Base-by-base conservation (phyloP, 495 filamentous ascomycete genomes). In the Annulohypoxylon stygium region DNA sequence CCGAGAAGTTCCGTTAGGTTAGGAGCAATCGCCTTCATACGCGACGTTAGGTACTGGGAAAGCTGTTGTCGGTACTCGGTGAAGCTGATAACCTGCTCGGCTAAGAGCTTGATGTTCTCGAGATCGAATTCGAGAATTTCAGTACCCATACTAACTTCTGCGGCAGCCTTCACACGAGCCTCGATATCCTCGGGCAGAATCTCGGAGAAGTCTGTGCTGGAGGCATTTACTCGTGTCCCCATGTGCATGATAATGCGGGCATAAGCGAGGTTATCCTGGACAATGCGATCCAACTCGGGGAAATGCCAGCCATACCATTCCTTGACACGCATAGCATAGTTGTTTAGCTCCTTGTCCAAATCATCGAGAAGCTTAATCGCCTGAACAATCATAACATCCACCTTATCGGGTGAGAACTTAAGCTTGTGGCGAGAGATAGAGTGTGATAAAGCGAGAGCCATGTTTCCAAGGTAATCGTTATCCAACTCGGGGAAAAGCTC, bases 291-390 rank as follows among this genome's bases (percentile, higher is more conserved):
- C 88, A 99, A 88, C 83, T 99, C 96, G 23, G 96, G 96, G 86
- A 98, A 99, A 83, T 98, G 97, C 96, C 96, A 99, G 65, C 96
- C 96, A 76, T 99, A 99, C 96, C 96, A 99, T 82, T 99, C 96
- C 89, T 97, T 98, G 59, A 98, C 94, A 78, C 96, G 87, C 96
- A 99, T 99, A 74, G 96, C 97, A 77, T 97, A 98, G 71, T 91
- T 95, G 83, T 99, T 99, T 57, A 99, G 85, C 81, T 99, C 97
- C 86, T 99, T 99, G 86, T 99, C 96, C 45, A 98, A 84, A 73
- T 98, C 96, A 80, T 99, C 96, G 23, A 99, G 86, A 53, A 97
- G 90, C 26, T 90, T 90, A 75, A 99, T 97, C 64, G 96, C 93
- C 83, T 98, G 96, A 43, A 99, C 93, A 73, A 99, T 97, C 96